phyloP scores from a whole-genome alignment of 441 rosid genomes.

The Adansonia gregorii region DNA sequence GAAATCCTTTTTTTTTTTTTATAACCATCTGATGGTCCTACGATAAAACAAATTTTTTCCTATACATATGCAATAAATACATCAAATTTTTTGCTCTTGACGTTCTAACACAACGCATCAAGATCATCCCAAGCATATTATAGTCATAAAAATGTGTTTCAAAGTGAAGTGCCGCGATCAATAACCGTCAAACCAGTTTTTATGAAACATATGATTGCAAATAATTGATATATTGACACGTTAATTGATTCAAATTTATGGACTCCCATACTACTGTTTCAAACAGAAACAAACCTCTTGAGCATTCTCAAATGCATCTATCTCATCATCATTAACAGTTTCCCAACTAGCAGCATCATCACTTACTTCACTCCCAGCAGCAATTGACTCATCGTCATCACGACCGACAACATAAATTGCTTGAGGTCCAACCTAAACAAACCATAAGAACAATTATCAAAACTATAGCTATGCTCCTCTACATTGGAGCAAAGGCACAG shows the following conservation, averaged over 20 bases:
- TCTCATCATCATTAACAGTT: slow-evolving; percentile 81
- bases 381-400: slow-evolving; percentile 85
- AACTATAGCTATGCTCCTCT: slow-evolving; percentile 28
- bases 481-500: slow-evolving; percentile 10
- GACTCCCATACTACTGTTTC: slow-evolving; percentile 9
- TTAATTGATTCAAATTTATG: slow-evolving; percentile 21
- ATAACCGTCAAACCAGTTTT: neutral
- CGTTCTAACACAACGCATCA: slow-evolving; percentile 3
- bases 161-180: neutral
- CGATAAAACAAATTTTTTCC: neutral
- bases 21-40: slow-evolving; percentile 4
- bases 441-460: slow-evolving; percentile 30
- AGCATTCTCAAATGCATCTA: slow-evolving; percentile 57
- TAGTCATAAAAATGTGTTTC: slow-evolving; percentile 7
- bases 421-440: slow-evolving; percentile 94
- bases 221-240: neutral
- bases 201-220: slow-evolving; percentile 7
- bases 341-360: slow-evolving; percentile 98
- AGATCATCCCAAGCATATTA: neutral
- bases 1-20: neutral
- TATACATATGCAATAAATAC: neutral
- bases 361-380: slow-evolving; percentile 83
- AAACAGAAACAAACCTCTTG: slow-evolving; percentile 71
- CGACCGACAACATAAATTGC: slow-evolving; percentile 95
- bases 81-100: neutral